phyloP scores from a whole-genome alignment of 768 basidiomycete species.

The Lyophyllum shimeji region DNA sequence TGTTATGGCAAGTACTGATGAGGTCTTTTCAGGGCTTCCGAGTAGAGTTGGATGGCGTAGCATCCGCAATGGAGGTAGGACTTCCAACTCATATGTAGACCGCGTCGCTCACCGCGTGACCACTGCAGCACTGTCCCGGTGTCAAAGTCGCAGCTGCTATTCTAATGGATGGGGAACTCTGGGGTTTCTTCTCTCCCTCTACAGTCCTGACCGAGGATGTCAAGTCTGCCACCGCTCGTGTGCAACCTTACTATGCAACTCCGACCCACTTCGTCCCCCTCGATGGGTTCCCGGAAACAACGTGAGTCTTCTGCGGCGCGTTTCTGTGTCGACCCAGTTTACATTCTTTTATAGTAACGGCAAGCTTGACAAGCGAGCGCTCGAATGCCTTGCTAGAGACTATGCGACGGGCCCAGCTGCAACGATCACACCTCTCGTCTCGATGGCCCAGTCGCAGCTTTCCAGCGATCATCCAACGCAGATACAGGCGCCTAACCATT shows the following conservation, averaged over 20 bases:
- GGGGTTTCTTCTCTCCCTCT: constrained; percentile 53
- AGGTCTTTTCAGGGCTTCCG: constrained; percentile 46
- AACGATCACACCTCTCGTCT: not conserved
- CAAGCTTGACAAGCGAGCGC: constrained; percentile 49
- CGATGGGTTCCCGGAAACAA: too few species aligned
- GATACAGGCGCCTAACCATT: too few species aligned
- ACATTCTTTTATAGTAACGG: constrained; percentile 35
- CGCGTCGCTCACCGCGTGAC: not conserved
- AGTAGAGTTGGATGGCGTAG: constrained; percentile 60
- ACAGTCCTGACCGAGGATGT: constrained; percentile 36
- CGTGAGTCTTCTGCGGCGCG: too few species aligned
- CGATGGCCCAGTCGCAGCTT: too few species aligned
- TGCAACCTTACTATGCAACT: constrained; percentile 60
- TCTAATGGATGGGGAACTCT: constrained; percentile 49
- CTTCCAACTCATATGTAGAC: too few species aligned
- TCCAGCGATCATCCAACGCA: too few species aligned
- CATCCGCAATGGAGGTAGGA: constrained; percentile 53
- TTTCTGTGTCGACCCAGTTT: not conserved
- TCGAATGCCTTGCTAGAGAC: constrained; percentile 38
- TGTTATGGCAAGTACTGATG: not conserved
- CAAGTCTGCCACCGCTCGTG: constrained; percentile 39
- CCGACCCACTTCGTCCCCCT: constrained; percentile 27
- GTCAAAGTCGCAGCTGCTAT: constrained; percentile 48
- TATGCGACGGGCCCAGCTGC: not conserved
- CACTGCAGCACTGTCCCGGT: not conserved